These are phyloP conservation scores for Pseudophaeomoniella oleicola DNA, from an alignment of 2,329 filamentous ascomycete species.

Conservation along the genomic window DNA sequence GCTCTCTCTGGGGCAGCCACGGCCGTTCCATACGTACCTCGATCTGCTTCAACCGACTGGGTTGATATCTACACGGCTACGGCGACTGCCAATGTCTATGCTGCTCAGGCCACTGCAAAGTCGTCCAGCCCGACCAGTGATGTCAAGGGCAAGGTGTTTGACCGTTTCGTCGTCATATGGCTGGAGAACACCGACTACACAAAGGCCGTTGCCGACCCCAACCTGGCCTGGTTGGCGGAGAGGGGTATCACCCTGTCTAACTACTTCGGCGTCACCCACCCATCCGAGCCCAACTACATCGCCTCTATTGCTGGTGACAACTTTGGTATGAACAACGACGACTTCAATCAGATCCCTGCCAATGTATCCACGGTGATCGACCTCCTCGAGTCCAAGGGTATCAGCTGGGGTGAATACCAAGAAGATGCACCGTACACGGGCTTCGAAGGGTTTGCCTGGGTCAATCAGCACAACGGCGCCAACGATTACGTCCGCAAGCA, in stretches of 20 bases:
- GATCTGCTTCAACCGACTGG: background rate
- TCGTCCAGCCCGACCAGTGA: conserved; percentile 46
- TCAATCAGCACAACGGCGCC: conserved; percentile 49
- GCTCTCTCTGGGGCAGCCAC: background rate
- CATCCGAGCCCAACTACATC: conserved; percentile 64
- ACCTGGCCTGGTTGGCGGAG: conserved; percentile 35
- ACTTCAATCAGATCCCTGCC: conserved; percentile 40
- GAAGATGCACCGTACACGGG: conserved; percentile 65
- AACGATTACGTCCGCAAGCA: conserved; percentile 79
- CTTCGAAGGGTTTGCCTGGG: conserved; percentile 49
- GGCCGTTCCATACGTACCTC: background rate
- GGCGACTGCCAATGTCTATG: conserved; percentile 1
- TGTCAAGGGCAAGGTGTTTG: conserved; percentile 57
- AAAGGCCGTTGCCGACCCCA: conserved; percentile 44
- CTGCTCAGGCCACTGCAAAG: conserved; percentile 38
- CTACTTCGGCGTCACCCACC: conserved; percentile 52
- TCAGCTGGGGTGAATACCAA: conserved; percentile 60
- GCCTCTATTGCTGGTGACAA: conserved; percentile 55
- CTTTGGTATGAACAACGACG: conserved; percentile 57
- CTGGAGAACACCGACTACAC: conserved; percentile 62
- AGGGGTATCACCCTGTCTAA: conserved; percentile 49
- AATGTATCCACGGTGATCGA: conserved; percentile 57
- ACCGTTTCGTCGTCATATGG: conserved; percentile 60
- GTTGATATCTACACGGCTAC: background rate
- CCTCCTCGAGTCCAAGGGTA: conserved; percentile 48